These are phyloP conservation scores for Alisma plantagoaquatica DNA, from an alignment of 106 monocot species.

Conservation along the genomic window DNA sequence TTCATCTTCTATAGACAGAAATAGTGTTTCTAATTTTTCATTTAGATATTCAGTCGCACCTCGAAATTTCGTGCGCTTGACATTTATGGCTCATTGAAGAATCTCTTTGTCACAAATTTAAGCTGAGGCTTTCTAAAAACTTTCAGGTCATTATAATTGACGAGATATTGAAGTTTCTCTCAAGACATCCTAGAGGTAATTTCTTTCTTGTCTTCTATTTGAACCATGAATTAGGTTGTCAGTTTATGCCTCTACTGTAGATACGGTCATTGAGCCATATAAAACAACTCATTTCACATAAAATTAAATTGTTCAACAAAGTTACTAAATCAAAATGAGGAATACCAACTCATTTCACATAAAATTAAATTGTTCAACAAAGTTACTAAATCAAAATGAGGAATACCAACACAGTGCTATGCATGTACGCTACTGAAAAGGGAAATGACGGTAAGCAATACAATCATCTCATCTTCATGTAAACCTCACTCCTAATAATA, in stretches of 20 bases:
- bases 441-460: too few species aligned
- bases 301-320: not conserved
- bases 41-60: too few species aligned
- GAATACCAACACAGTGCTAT: too few species aligned
- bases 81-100: too few species aligned
- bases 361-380: not conserved
- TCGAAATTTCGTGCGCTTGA: too few species aligned
- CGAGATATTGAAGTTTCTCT: conserved; percentile 87
- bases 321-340: not conserved
- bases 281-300: not conserved
- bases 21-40: too few species aligned
- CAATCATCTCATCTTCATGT: too few species aligned
- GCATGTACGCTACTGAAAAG: too few species aligned
- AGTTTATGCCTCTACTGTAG: not conserved
- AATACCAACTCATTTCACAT: not conserved
- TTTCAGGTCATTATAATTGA: conserved; percentile 92
- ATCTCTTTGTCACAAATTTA: too few species aligned
- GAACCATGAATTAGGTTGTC: not conserved
- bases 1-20: too few species aligned
- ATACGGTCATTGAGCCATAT: not conserved
- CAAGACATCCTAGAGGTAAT: conserved; percentile 79
- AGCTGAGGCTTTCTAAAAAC: too few species aligned
- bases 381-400: conserved; percentile 1
- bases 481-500: too few species aligned
- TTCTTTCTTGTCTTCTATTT: not conserved